Evolutionary conservation across 2,329 filamentous ascomycete species (phyloP).

Genomic region (Ophiostoma australiae): DNA sequence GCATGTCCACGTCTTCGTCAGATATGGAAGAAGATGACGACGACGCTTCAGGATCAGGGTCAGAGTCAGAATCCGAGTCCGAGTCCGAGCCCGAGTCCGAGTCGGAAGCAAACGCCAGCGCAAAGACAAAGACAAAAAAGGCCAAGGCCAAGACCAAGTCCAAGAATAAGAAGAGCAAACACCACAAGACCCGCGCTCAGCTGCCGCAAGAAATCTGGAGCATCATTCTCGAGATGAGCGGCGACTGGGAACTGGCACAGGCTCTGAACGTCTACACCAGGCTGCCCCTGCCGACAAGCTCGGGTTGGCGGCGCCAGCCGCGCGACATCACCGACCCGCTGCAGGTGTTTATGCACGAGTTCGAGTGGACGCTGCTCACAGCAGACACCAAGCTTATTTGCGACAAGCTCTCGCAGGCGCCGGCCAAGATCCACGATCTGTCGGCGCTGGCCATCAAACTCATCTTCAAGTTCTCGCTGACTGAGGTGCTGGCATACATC

Average conservation of each 20-base stretch:
- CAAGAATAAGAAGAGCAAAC: constrained; percentile 12
- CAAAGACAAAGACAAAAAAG: neutral
- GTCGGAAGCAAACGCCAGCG: constrained; percentile 1
- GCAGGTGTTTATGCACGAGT: constrained; percentile 67
- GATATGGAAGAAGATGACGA: constrained; percentile 7
- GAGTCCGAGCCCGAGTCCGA: constrained; percentile 1
- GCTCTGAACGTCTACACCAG: constrained; percentile 76
- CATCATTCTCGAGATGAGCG: constrained; percentile 75
- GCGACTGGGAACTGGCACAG: constrained; percentile 86
- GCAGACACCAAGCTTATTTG: constrained; percentile 67
- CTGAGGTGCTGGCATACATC: constrained; percentile 66
- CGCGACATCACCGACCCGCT: constrained; percentile 58
- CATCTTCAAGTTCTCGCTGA: constrained; percentile 85
- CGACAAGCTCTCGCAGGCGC: constrained; percentile 65
- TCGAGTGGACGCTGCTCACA: constrained; percentile 81
- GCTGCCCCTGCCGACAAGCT: constrained; percentile 57
- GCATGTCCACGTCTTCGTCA: neutral
- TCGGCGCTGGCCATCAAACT: constrained; percentile 79
- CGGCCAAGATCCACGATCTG: constrained; percentile 63
- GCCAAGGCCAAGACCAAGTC: constrained; percentile 29
- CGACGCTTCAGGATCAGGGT: neutral
- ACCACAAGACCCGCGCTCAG: constrained; percentile 29
- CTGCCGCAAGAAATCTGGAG: constrained; percentile 87
- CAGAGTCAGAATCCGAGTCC: constrained; percentile 23
- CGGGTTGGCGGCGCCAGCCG: constrained; percentile 61